A percentile compares a stretch with the other conserved stretches of the same genome.
Evolutionary conservation across 164 flowering plant genomes (phyloP).

Genomic region (Chimonanthus praecox): DNA sequence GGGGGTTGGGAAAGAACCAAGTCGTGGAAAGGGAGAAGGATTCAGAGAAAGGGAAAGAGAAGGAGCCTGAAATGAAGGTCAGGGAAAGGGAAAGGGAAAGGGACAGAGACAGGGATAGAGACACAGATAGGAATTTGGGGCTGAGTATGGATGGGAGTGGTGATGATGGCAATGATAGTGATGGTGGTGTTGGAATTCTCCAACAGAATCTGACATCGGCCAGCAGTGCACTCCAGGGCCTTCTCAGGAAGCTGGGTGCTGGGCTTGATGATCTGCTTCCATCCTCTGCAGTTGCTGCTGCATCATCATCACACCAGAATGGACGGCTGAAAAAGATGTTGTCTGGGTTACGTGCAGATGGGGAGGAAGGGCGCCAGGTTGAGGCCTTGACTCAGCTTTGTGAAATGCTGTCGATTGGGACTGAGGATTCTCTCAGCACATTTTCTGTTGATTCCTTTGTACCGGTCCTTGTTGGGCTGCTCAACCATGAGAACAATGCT

Average conservation of each 20-base stretch:
- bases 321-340: conserved; percentile 90
- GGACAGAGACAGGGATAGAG: conserved; percentile 21
- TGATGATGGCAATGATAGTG: conserved; percentile 58
- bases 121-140: conserved; percentile 33
- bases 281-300: conserved; percentile 54
- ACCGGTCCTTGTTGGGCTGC: conserved; percentile 90
- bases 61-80: conserved; percentile 72
- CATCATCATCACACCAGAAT: conserved; percentile 74
- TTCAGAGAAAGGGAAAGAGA: conserved; percentile 17
- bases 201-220: conserved; percentile 87
- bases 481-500: conserved; percentile 93
- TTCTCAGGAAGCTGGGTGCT: conserved; percentile 83
- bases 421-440: conserved; percentile 89
- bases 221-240: conserved; percentile 91
- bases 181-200: conserved; percentile 66
- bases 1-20: conserved; percentile 19
- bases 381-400: conserved; percentile 95
- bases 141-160: conserved; percentile 39
- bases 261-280: conserved; percentile 96
- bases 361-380: conserved; percentile 93
- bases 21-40: conserved; percentile 22
- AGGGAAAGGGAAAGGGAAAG: conserved; percentile 50
- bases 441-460: conserved; percentile 96
- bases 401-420: conserved; percentile 94
- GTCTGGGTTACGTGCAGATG: conserved; percentile 86